Base-by-base conservation (phyloP, 2,329 filamentous ascomycete genomes). In the Exserohilum rostratum region DNA sequence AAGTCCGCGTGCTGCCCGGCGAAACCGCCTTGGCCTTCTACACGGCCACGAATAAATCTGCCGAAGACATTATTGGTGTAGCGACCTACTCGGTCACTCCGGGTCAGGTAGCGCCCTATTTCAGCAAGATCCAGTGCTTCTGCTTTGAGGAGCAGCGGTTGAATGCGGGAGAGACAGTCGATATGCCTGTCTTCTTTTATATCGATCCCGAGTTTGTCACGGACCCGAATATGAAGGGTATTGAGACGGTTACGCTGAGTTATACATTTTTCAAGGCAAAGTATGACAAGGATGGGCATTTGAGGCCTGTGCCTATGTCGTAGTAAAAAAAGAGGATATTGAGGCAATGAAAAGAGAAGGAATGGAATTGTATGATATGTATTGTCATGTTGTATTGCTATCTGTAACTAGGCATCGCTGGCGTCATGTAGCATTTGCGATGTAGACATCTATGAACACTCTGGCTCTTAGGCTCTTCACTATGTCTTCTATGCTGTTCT, bases 131-230 rank as follows among this genome's bases (percentile, higher is more conserved):
- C 40, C 95, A 99, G 77, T 99, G 95, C 73, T 99, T 99, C 77
- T 99, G 95, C 77, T 99, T 99, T 69, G 95, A 99, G 79, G 93
- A 84, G 75, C 95, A 99, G 82, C 84, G 96, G 58, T 78, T 99
- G 62, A 93, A 95, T 72, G 93, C 93, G 5, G 93, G 93, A 39
- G 96, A 99, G 82, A 95, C 92, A 39, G 95, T 99, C 49, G 95
- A 99, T 76, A 99, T 99, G 96, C 96, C 95, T 0, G 96, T 99
- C 0, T 99, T 99, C 77, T 99, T 99, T 79, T 99, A 98, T 77
- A 90, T 99, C 62, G 95, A 99, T 71, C 95, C 95, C 0, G 95
- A 98, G 72, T 88, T 99, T 79, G 83, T 93, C 55, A 93, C 90
- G 65, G 95, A 99, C 76, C 80, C 93, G 46, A 93, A 90, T 61